These are phyloP conservation scores for Aspergillus sp. DNA, from an alignment of 2,329 filamentous ascomycete genomes.

Conservation along the genomic window DNA sequence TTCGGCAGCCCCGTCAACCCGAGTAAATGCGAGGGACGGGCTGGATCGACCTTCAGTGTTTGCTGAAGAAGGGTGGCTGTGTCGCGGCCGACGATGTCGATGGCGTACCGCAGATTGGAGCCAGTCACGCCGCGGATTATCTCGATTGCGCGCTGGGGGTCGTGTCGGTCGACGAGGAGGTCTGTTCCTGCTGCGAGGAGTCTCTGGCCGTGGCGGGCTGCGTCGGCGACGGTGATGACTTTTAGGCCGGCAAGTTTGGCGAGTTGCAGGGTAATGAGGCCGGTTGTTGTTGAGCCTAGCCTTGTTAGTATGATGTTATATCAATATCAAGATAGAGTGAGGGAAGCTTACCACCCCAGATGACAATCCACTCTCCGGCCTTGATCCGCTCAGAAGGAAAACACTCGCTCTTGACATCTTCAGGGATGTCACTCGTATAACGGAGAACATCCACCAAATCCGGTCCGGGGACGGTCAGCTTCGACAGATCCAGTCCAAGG, in stretches of 20 bases:
- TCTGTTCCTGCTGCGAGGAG: slow-evolving; percentile 55
- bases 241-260: slow-evolving; percentile 62
- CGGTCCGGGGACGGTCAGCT: slow-evolving; percentile 46
- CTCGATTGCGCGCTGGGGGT: slow-evolving; percentile 60
- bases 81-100: slow-evolving; percentile 65
- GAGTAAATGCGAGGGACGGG: slow-evolving; percentile 53
- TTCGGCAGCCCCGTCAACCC: slow-evolving; percentile 66
- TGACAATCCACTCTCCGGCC: slow-evolving; percentile 63
- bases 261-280: slow-evolving; percentile 62
- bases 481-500: slow-evolving; percentile 61
- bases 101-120: slow-evolving; percentile 58
- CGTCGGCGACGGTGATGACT: slow-evolving; percentile 63
- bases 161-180: slow-evolving; percentile 64
- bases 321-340: too few relatives aligned
- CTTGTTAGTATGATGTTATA: slow-evolving; percentile 4
- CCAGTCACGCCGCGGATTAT: slow-evolving; percentile 58
- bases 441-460: slow-evolving; percentile 54
- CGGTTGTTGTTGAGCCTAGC: slow-evolving; percentile 62
- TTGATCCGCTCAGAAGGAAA: slow-evolving; percentile 56
- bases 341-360: slow-evolving; percentile 60
- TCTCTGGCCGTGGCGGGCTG: slow-evolving; percentile 59
- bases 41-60: slow-evolving; percentile 36
- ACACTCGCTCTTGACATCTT: slow-evolving; percentile 61
- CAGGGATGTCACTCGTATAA: slow-evolving; percentile 46
- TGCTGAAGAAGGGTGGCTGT: slow-evolving; percentile 55